Conservation (phyloP, 495 filamentous ascomycete species). For the Penicillium taxi region DNA sequence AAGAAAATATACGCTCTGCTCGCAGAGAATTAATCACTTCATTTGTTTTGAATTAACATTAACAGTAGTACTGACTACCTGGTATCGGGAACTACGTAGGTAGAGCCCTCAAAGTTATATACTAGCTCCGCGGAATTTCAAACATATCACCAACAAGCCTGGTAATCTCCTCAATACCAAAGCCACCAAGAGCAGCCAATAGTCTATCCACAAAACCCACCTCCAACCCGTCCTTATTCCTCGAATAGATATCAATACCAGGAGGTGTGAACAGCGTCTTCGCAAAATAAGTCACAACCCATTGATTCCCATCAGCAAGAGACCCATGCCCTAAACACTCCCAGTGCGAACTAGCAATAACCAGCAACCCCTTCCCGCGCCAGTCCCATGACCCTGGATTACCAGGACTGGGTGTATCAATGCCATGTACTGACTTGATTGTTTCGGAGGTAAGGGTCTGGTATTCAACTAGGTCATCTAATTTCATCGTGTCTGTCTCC, state of each 20-base stretch:
- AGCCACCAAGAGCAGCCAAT: constrained; percentile 31
- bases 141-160: constrained; percentile 14
- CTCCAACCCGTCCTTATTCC: constrained; percentile 44
- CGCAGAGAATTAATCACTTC: constrained; percentile 6
- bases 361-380: constrained; percentile 62
- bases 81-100: too few relatives aligned
- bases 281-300: constrained; percentile 69
- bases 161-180: constrained; percentile 18
- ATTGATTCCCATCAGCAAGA: constrained; percentile 38
- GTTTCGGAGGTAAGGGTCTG: constrained; percentile 43
- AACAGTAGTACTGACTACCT: too few relatives aligned
- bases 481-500: constrained; percentile 18
- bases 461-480: constrained; percentile 64
- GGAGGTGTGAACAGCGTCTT: constrained; percentile 67
- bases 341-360: constrained; percentile 59
- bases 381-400: constrained; percentile 53
- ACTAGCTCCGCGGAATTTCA: constrained; percentile 14
- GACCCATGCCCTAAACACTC: constrained; percentile 66
- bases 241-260: constrained; percentile 64
- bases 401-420: constrained; percentile 46
- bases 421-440: constrained; percentile 51
- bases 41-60: too few relatives aligned
- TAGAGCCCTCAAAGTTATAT: too few relatives aligned
- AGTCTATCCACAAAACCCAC: constrained; percentile 40
- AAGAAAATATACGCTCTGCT: constrained; percentile 27